These are phyloP conservation scores for Ascochyta lentis DNA, from an alignment of 2,329 filamentous ascomycete genomes.

Conservation along the genomic window DNA sequence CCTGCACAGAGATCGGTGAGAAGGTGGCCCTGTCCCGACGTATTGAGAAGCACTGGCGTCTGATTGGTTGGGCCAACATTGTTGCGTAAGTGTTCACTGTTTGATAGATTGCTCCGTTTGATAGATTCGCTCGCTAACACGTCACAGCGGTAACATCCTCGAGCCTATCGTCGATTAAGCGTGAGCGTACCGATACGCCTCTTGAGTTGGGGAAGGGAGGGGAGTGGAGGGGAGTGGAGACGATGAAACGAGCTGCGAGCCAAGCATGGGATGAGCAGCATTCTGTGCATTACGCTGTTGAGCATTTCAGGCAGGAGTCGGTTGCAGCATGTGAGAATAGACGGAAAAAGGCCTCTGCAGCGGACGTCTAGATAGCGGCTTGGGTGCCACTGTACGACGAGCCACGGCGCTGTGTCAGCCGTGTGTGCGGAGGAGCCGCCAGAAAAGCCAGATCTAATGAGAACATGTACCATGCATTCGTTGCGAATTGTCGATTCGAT, in stretches of 20 bases:
- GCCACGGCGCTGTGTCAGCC: slow-evolving; percentile 17
- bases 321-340: slow-evolving; percentile 37
- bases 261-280: slow-evolving; percentile 24
- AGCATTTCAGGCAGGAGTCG: slow-evolving; percentile 43
- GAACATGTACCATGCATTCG: slow-evolving; percentile 23
- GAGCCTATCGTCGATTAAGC: slow-evolving; percentile 43
- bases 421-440: slow-evolving; percentile 20
- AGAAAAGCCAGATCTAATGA: slow-evolving; percentile 34
- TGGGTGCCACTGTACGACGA: slow-evolving; percentile 20
- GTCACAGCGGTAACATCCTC: slow-evolving; percentile 47
- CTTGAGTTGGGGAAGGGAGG: neutral
- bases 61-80: slow-evolving; percentile 53
- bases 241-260: slow-evolving; percentile 23
- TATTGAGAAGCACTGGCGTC: slow-evolving; percentile 97
- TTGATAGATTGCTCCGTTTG: too few relatives aligned
- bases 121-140: slow-evolving; percentile 22
- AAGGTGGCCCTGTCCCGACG: slow-evolving; percentile 95
- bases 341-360: slow-evolving; percentile 28
- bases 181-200: slow-evolving; percentile 9
- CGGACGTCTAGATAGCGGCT: slow-evolving; percentile 25
- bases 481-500: slow-evolving; percentile 13
- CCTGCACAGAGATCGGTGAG: slow-evolving; percentile 96
- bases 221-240: slow-evolving; percentile 13
- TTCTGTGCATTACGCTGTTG: slow-evolving; percentile 37
- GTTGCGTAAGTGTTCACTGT: slow-evolving; percentile 46